Evolutionary conservation across 768 basidiomycete genomes (phyloP), one percentile per base, ranked within the genome.

Genomic region (Collybiopsis confluens): DNA sequence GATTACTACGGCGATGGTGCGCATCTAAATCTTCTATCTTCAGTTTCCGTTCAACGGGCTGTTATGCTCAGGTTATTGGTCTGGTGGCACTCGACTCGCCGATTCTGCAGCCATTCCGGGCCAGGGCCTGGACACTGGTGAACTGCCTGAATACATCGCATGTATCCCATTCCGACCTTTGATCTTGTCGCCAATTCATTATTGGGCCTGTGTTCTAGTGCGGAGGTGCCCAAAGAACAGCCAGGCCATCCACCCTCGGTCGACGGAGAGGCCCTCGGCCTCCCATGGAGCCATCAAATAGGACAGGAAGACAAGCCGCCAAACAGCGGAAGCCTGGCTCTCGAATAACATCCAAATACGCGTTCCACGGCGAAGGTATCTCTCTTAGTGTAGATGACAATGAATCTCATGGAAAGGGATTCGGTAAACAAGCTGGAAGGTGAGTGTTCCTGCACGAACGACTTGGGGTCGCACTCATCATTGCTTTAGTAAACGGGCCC

Each of bases 21-120:
- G 41, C n/a, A 8, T 40, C 35, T 64, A 47, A 10, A 28, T 27
- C 10, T 2, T 51, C 30, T 50, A 44, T n/a, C 20, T 41, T 37
- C 35, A 38, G 38, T 38, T 4, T 45, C 41, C 15, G 20, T 20
- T 44, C 18, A 58, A 54, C 6, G 27, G 23, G 36, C 36, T 42
- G n/a, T n/a, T n/a, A n/a, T n/a, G n/a, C n/a, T 33, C 57, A 92
- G 89, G 90, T 8, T 89, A 85, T 62, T 92, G 89, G 88, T 92
- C 90, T 15, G 81, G 85, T 40, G 90, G 91, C 1, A 81, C 69
- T 15, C 79, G 88, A 44, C 73, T 92, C 11, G 73, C 73, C 1
- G 89, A 92, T 66, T 86, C 88, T 0, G 74, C 75, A 2, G 70
- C 66, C 37, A 65, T 88, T 21, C 67, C 69, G 0, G 80, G 81